Evolutionary conservation across 768 basidiomycete genomes (phyloP).

Genomic region (Omphalotus guepiniiformis): DNA sequence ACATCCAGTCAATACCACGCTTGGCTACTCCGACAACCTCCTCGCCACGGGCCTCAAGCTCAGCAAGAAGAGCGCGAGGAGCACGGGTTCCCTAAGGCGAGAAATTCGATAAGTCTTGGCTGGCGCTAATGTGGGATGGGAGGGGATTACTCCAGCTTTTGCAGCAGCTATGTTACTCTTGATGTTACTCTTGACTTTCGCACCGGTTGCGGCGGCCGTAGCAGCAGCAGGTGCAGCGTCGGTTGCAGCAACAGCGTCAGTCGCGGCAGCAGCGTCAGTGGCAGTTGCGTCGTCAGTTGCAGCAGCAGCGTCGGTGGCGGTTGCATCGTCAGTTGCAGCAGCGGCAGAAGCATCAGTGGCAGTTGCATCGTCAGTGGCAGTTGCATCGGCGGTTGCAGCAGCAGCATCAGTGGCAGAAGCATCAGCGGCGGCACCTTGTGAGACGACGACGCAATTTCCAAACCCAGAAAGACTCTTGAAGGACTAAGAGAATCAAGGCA

Average conservation of each 20-base stretch:
- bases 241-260: not conserved
- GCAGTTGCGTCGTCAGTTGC: not conserved
- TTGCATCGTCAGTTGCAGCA: not conserved
- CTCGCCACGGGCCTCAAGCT: slow-evolving; percentile 22
- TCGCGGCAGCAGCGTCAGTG: not conserved
- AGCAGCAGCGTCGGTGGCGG: not conserved
- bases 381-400: slow-evolving; percentile 7
- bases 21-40: not conserved
- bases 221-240: not conserved
- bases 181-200: too few relatives aligned
- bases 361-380: slow-evolving; percentile 13
- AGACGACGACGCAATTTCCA: slow-evolving; percentile 32
- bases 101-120: not conserved
- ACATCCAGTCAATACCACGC: slow-evolving; percentile 5
- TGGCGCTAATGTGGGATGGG: not conserved
- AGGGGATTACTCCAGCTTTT: slow-evolving; percentile 12
- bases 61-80: slow-evolving; percentile 31
- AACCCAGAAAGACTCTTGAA: slow-evolving; percentile 30
- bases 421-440: slow-evolving; percentile 9
- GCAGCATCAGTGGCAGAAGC: slow-evolving; percentile 14
- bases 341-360: slow-evolving; percentile 6
- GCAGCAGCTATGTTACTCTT: slow-evolving; percentile 9
- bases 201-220: slow-evolving; percentile 6
- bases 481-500: not conserved
- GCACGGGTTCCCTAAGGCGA: slow-evolving; percentile 33